Evolutionary conservation across 768 basidiomycete genomes (phyloP).

Genomic region (Serendipita sp.): DNA sequence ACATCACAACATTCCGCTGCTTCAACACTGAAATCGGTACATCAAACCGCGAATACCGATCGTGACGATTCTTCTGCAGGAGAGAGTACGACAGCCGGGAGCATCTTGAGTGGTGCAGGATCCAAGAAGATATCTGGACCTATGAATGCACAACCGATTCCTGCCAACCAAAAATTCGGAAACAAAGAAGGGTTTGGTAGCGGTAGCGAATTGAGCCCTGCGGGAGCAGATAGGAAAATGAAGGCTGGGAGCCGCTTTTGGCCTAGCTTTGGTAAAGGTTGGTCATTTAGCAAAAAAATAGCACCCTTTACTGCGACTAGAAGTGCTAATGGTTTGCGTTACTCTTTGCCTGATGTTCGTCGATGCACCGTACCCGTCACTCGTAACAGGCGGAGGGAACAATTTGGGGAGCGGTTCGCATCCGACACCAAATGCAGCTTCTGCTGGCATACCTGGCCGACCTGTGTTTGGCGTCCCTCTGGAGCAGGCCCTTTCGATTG

Average conservation of each 20-base stretch:
- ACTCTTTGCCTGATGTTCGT: too few species aligned
- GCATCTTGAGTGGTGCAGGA: not conserved
- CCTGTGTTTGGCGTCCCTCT: slow-evolving; percentile 83
- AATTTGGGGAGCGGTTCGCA: slow-evolving; percentile 7
- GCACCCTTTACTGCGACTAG: too few species aligned
- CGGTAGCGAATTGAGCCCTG: slow-evolving; percentile 17
- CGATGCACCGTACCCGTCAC: too few species aligned
- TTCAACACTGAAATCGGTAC: slow-evolving; percentile 24
- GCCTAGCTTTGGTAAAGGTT: slow-evolving; percentile 55
- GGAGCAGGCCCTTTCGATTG: slow-evolving; percentile 75
- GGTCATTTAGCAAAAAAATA: not conserved
- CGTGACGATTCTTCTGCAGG: slow-evolving; percentile 3
- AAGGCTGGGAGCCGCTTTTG: slow-evolving; percentile 54
- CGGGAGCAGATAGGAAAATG: slow-evolving; percentile 55
- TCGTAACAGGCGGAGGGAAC: not conserved
- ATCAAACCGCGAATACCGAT: slow-evolving; percentile 3
- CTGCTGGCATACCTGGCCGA: slow-evolving; percentile 19
- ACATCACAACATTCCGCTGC: slow-evolving; percentile 53
- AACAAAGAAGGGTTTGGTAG: slow-evolving; percentile 41
- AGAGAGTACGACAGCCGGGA: slow-evolving; percentile 1
- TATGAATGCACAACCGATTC: slow-evolving; percentile 69
- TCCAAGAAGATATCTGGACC: slow-evolving; percentile 70
- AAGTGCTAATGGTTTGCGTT: too few species aligned
- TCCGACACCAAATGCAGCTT: not conserved
- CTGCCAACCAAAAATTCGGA: slow-evolving; percentile 82